A percentile compares a stretch with the other conserved stretches of the same genome.
Evolutionary conservation across 164 flowering plant genomes (phyloP).

Genomic region (Liquidambar formosana): DNA sequence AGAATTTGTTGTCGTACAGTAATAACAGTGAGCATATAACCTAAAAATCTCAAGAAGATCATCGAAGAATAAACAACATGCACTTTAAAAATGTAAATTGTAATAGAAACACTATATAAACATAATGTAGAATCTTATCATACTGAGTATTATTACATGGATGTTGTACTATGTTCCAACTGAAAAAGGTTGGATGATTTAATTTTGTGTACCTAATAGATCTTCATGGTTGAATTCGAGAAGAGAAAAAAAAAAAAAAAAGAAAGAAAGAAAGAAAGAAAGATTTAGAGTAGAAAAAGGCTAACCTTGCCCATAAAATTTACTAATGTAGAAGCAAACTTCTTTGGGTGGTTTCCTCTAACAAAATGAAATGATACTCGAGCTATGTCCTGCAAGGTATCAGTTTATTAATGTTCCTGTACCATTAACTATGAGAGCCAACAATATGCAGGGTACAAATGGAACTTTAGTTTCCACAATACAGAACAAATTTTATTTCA

Average conservation of each 20-base stretch:
- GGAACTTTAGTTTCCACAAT: no score
- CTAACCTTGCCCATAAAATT: constrained; percentile 94
- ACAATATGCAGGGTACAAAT: background rate
- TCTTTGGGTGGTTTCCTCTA: constrained; percentile 70
- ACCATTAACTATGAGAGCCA: background rate
- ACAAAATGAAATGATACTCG: constrained; percentile 75
- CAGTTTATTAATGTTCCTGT: constrained; percentile 1
- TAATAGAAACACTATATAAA: background rate
- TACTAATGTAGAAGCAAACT: constrained; percentile 72
- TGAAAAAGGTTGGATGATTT: background rate
- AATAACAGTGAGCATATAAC: background rate
- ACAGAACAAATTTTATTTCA: no score
- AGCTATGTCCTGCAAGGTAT: constrained; percentile 76
- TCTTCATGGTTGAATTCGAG: background rate
- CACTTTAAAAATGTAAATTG: background rate
- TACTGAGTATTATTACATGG: background rate
- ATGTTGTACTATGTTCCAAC: background rate
- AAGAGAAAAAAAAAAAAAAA: no score
- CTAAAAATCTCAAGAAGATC: background rate
- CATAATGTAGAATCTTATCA: background rate
- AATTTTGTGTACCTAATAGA: background rate
- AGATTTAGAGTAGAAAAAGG: background rate
- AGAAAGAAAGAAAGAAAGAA: no score
- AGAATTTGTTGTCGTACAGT: background rate
- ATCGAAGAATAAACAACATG: background rate